These are phyloP conservation scores for Starmera dryadoides DNA, from an alignment of 805 yeast genomes.

Conservation along the genomic window DNA sequence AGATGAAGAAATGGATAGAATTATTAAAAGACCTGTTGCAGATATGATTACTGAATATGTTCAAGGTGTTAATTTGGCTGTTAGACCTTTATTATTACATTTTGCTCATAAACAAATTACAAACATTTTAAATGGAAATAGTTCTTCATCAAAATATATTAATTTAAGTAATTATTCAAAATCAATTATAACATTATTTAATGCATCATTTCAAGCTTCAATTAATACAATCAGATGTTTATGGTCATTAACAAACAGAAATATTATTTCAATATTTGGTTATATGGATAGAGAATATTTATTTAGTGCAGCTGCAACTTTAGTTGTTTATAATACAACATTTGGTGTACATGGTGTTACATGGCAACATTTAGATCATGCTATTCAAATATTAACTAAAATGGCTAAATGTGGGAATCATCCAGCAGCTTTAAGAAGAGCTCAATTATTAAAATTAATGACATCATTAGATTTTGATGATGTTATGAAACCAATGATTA, in stretches of 20 bases:
- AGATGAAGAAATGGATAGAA: conserved; percentile 22
- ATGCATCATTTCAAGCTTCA: conserved; percentile 75
- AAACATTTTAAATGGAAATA: conserved; percentile 43
- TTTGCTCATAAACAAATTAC: conserved; percentile 65
- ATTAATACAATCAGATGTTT: conserved; percentile 65
- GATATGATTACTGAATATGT: conserved; percentile 78
- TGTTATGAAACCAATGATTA: conserved; percentile 47
- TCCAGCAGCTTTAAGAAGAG: conserved; percentile 71
- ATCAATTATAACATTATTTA: conserved; percentile 58
- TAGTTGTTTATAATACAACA: conserved; percentile 67
- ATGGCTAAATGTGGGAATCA: conserved; percentile 75
- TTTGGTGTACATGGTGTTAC: conserved; percentile 80
- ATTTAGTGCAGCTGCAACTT: conserved; percentile 69
- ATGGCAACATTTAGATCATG: conserved; percentile 63
- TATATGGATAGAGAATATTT: conserved; percentile 83
- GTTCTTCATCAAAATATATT: conserved; percentile 42
- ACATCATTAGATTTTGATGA: conserved; percentile 63
- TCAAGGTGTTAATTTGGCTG: conserved; percentile 75
- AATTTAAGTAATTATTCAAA: conserved; percentile 63
- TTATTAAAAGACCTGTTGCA: conserved; percentile 54
- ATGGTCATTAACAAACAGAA: conserved; percentile 69
- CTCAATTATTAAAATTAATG: conserved; percentile 60
- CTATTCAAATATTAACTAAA: conserved; percentile 57
- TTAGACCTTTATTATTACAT: conserved; percentile 69
- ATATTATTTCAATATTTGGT: conserved; percentile 80